These are phyloP conservation scores for Solanum sitiens DNA, from an alignment of 257 asterid species.

Conservation along the genomic window DNA sequence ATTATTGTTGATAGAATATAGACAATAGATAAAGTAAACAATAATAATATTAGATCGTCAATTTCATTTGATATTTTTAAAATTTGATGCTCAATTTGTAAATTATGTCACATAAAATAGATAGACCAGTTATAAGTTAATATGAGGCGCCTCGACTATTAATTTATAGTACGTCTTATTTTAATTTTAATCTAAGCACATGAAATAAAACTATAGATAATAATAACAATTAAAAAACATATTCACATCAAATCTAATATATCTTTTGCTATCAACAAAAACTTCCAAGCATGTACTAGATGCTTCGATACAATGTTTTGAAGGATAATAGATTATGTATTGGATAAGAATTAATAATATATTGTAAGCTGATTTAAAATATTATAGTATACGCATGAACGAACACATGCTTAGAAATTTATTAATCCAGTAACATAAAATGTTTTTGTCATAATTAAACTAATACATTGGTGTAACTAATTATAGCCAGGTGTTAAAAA, in stretches of 20 bases:
- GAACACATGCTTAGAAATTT: too few relatives aligned
- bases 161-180: background rate
- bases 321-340: background rate
- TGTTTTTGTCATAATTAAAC: too few relatives aligned
- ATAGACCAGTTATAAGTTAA: background rate
- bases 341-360: background rate
- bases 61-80: background rate
- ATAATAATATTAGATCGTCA: background rate
- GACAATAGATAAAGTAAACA: background rate
- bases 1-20: background rate
- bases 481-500: too few relatives aligned
- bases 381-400: too few relatives aligned
- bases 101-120: background rate
- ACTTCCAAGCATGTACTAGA: background rate
- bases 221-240: too few relatives aligned
- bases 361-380: too few relatives aligned
- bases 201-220: background rate
- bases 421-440: too few relatives aligned
- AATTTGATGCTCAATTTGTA: background rate
- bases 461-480: too few relatives aligned
- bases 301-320: background rate
- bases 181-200: background rate
- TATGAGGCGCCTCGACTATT: background rate
- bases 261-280: background rate
- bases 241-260: background rate